Conservation (phyloP, 2,329 filamentous ascomycete genomes). For the Curvularia eragrostidis region DNA sequence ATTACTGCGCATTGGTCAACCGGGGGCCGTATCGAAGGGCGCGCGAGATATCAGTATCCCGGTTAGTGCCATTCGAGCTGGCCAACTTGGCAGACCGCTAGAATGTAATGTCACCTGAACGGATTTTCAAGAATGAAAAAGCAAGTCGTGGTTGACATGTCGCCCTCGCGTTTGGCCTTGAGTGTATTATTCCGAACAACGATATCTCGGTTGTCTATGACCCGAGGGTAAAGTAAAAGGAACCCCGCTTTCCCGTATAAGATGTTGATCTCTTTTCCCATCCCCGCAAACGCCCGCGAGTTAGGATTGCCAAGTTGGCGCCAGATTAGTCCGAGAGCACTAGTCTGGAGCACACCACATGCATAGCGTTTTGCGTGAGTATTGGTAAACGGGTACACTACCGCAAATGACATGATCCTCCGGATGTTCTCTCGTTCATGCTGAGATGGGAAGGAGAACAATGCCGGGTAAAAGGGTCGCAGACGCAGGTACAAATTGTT, state of each 20-base stretch:
- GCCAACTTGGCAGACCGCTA: background rate
- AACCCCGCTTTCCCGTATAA: slow-evolving; percentile 10
- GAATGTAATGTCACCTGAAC: background rate
- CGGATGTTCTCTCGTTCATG: slow-evolving; percentile 16
- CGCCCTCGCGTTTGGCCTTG: background rate
- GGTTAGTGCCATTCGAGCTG: background rate
- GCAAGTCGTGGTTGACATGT: background rate
- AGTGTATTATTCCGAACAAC: background rate
- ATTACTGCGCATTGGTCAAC: background rate
- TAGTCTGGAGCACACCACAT: slow-evolving; percentile 18
- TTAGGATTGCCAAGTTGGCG: slow-evolving; percentile 13
- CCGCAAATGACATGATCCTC: slow-evolving; percentile 23
- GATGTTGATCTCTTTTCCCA: slow-evolving; percentile 19
- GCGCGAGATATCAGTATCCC: background rate
- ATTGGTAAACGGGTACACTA: slow-evolving; percentile 15
- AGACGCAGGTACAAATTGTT: slow-evolving; percentile 22
- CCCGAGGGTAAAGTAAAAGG: slow-evolving; percentile 20
- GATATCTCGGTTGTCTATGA: slow-evolving; percentile 15
- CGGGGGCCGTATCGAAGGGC: background rate
- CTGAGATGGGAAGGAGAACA: background rate
- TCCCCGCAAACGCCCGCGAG: slow-evolving; percentile 16
- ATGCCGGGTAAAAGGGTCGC: slow-evolving; percentile 13
- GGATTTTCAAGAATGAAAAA: background rate
- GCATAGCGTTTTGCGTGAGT: slow-evolving; percentile 22
- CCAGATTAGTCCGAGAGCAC: slow-evolving; percentile 1